A percentile compares a stretch with the other conserved stretches of the same genome.
Conservation (phyloP, 176 grass and related monocot genomes). For the Phyllostachys edulis region DNA sequence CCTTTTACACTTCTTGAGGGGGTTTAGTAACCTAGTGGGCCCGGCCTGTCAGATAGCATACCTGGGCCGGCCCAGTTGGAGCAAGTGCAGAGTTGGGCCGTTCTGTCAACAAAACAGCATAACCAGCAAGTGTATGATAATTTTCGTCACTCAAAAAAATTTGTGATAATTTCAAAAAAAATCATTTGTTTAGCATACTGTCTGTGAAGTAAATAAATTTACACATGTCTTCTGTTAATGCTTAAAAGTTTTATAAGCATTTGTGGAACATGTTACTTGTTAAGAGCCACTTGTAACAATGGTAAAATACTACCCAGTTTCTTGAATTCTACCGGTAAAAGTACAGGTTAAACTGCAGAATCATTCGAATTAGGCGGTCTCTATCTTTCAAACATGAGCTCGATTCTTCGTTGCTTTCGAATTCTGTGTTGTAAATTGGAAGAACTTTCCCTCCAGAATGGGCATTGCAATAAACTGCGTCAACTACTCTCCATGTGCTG, state of each 20-base stretch:
- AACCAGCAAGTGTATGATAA: too few relatives aligned
- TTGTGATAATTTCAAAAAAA: too few relatives aligned
- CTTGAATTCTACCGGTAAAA: not conserved
- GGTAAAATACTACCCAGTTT: not conserved
- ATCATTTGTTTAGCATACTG: not conserved
- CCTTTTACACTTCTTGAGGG: not conserved
- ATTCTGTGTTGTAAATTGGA: not conserved
- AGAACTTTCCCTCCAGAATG: slow-evolving; percentile 30
- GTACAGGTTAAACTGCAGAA: not conserved
- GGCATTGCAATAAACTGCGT: slow-evolving; percentile 37
- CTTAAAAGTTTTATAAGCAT: not conserved
- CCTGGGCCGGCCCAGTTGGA: not conserved
- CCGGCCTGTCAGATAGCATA: not conserved
- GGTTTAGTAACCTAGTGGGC: not conserved
- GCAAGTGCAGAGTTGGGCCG: not conserved
- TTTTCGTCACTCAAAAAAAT: too few relatives aligned
- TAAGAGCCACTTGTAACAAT: not conserved
- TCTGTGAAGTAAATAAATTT: not conserved
- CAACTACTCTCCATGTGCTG: slow-evolving; percentile 41
- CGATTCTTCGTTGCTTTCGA: not conserved
- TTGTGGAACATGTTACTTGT: not conserved
- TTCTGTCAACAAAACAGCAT: too few relatives aligned
- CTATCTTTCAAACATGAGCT: not conserved
- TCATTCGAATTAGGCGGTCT: not conserved
- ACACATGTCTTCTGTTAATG: not conserved